Conservation (phyloP, 352 stramenopile species). For the Globisporangium ultimum region DNA sequence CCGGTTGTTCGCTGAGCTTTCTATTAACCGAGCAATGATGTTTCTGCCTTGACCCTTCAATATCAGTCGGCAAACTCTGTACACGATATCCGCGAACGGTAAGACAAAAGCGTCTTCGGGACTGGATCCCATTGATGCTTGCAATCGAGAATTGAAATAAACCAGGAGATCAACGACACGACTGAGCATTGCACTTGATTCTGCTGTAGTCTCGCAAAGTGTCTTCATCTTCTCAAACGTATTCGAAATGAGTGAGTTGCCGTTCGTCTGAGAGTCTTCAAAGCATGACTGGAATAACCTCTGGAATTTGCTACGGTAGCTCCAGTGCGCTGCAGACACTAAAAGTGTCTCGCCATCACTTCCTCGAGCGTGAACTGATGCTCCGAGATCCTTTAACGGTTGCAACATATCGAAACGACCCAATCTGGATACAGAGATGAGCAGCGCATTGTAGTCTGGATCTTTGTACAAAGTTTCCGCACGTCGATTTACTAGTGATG, state of each 20-base stretch:
- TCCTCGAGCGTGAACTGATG: neutral
- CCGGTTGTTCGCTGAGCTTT: neutral
- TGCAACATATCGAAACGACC: neutral
- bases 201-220: neutral
- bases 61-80: neutral
- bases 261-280: neutral
- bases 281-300: neutral
- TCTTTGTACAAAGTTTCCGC: neutral
- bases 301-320: neutral
- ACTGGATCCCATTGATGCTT: neutral
- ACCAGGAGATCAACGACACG: neutral
- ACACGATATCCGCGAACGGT: conserved; percentile 4
- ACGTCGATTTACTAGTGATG: neutral
- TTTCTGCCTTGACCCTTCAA: neutral
- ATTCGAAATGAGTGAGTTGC: neutral
- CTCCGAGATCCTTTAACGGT: neutral
- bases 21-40: conserved; percentile 2
- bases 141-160: neutral
- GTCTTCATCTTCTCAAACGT: neutral
- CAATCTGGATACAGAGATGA: neutral
- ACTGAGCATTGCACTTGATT: neutral
- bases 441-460: neutral
- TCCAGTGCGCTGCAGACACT: neutral
- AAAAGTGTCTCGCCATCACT: conserved; percentile 5
- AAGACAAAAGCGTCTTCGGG: no score